These are phyloP conservation scores for Ceratobasidium theobromae DNA, from an alignment of 1,284 basidiomycete species.

Conservation along the genomic window DNA sequence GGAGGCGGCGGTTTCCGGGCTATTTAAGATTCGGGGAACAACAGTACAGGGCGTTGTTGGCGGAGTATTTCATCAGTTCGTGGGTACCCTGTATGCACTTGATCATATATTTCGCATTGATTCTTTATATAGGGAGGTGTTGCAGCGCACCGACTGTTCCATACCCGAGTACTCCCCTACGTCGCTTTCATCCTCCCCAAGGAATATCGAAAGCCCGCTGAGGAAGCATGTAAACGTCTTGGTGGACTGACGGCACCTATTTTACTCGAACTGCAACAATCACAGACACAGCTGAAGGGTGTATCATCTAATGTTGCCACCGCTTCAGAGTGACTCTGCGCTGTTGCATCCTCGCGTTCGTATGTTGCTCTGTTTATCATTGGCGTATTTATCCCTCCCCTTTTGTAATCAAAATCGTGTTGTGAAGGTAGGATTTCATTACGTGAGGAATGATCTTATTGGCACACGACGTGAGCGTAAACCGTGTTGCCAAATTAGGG, in stretches of 20 bases:
- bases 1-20: conserved; percentile 46
- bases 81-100: conserved; percentile 46
- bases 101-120: neutral
- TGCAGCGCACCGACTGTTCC: conserved; percentile 64
- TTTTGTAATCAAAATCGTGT: neutral
- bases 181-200: conserved; percentile 40
- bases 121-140: conserved; percentile 53
- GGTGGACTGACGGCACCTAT: neutral
- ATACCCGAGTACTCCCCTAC: conserved; percentile 63
- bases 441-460: neutral
- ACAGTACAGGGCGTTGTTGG: conserved; percentile 74
- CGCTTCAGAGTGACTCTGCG: neutral
- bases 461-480: conserved; percentile 5
- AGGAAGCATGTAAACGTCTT: neutral
- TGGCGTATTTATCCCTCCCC: conserved; percentile 8
- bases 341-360: neutral
- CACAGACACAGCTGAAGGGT: neutral
- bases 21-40: conserved; percentile 76
- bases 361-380: conserved; percentile 3
- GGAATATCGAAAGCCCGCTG: conserved; percentile 6
- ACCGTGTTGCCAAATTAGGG: conserved; percentile 9
- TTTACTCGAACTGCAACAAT: neutral
- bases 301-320: neutral
- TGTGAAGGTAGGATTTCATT: neutral
- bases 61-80: conserved; percentile 74